These are phyloP conservation scores for Paradendryphiella salina DNA, from an alignment of 2,329 filamentous ascomycete genomes.

Conservation along the genomic window DNA sequence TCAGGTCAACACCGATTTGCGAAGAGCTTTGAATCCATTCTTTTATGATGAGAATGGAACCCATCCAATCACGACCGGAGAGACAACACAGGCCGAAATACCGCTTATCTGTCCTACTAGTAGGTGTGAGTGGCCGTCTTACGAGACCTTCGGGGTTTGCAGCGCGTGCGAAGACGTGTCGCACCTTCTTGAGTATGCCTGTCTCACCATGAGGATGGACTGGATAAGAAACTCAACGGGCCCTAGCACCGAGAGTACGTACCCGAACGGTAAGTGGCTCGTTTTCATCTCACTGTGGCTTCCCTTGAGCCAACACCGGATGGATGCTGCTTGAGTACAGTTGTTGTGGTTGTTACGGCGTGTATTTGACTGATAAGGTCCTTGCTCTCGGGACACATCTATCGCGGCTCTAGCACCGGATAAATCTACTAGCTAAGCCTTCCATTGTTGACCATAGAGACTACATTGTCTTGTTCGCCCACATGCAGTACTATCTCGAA, in stretches of 20 bases:
- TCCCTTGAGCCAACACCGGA: too few species aligned
- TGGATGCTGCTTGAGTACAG: too few species aligned
- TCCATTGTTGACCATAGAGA: too few species aligned
- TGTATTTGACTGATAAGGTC: too few species aligned
- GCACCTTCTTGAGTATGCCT: slow-evolving; percentile 19
- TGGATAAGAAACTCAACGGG: slow-evolving; percentile 19
- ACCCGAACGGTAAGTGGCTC: slow-evolving; percentile 6
- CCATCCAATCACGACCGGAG: slow-evolving; percentile 13
- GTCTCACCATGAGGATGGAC: slow-evolving; percentile 19
- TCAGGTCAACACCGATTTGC: not conserved
- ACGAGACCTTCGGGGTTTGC: slow-evolving; percentile 31
- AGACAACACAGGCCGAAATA: slow-evolving; percentile 28
- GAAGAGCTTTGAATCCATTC: slow-evolving; percentile 8
- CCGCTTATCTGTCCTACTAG: slow-evolving; percentile 31
- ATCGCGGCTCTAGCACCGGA: too few species aligned
- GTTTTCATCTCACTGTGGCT: too few species aligned
- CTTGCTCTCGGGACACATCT: too few species aligned
- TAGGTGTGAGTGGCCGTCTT: slow-evolving; percentile 28
- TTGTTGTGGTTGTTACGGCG: too few species aligned
- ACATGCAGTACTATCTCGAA: too few species aligned
- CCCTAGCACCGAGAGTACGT: not conserved
- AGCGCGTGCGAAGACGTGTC: slow-evolving; percentile 27
- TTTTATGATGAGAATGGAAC: slow-evolving; percentile 27
- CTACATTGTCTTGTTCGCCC: not conserved
- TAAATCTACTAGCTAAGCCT: too few species aligned